Base-by-base conservation (phyloP, 2,329 filamentous ascomycete species). In the Neoarthrinium moseri region DNA sequence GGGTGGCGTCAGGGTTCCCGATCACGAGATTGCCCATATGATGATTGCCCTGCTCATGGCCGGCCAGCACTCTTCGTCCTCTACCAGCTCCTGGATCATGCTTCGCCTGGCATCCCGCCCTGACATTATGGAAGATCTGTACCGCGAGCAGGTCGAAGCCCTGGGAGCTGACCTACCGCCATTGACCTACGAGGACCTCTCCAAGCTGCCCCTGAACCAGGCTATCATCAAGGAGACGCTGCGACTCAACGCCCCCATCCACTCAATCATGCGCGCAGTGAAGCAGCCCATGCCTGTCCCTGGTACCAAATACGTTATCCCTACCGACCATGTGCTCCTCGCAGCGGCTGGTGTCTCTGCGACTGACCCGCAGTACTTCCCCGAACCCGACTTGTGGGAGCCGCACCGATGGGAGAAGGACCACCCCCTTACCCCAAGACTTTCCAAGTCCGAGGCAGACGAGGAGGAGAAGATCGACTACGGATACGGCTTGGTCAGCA, bases 1-100 rank as follows among this genome's bases (percentile, higher is more conserved):
- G 74, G 81, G 92, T 56, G 90, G 89, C 56, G 83, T 74, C 30
- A 75, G 75, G 5, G 77, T 95, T n/a, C 86, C 90, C 13, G 90
- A 95, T 61, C 78, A 86, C 59, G 89, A 95, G 67, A 80, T 95
- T 48, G 89, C 90, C 18, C 87, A 94, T 70, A 92, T 95, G 81
- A 92, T 95, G 88, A 95, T 95, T 67, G 89, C 89, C 5, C 78
- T 95, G 18, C 81, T 95, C 51, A 95, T 95, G 89, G 90, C 89
- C 48, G 90, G 90, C 46, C 90, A 95, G 65, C 90, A 95, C 72
- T 92, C 87, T 2, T 92, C 89, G 2, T 89, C 89, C 4, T 90
- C 89, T 17, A 91, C 88, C 30, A 85, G 83, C 58, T 81, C 89
- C 30, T 95, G 90, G 89, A 91, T 95, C 59, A 78, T 94, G 65